Evolutionary conservation across 257 asterid species (phyloP), one percentile per base, ranked within the genome.

Genomic region (Ligustrum vulgare): DNA sequence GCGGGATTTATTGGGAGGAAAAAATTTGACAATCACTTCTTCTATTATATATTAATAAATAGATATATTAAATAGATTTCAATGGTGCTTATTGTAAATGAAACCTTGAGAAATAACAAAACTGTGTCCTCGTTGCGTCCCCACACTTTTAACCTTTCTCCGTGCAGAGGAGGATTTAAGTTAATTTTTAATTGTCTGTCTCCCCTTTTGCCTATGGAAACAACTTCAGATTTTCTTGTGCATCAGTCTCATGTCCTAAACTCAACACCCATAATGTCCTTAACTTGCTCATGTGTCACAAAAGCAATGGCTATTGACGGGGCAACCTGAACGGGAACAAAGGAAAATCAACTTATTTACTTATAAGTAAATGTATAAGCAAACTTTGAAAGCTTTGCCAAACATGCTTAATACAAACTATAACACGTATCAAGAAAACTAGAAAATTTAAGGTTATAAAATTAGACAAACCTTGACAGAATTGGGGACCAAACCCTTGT

Each of bases 401-500:
- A 60, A 63, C 22, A 28, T 32, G 34, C 45, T 66, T 58, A 31
- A 65, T 25, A 25, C 62, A 37, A 41, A 41, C 33, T 25, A 58
- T 64, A 69, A 54, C 74, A 68, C 9, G 2, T 18, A 4, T 25
- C 41, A 36, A 23, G 28, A 47, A 33, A n/a, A 18, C 51, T 66
- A 66, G 31, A 43, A 35, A 60, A 31, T 9, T 18, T 18, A 25
- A 56, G 63, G n/a, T 35, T 5, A 49, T 8, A 35, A 10, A 22
- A 62, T 25, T 43, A 78, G 78, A 81, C 97, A 80, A 60, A 94
- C 99, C 99, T 94, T 94, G 76, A 94, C 99, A 11, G 96, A 94
- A 72, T 94, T 94, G 67, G 99, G 99, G 77, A 92, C 91, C 91
- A 94, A 81, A 72, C 98, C 99, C 86, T 93, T 94, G 94, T 92